These are phyloP conservation scores for Leccinum subfulvum DNA, from an alignment of 1,284 basidiomycete species.

Conservation along the genomic window DNA sequence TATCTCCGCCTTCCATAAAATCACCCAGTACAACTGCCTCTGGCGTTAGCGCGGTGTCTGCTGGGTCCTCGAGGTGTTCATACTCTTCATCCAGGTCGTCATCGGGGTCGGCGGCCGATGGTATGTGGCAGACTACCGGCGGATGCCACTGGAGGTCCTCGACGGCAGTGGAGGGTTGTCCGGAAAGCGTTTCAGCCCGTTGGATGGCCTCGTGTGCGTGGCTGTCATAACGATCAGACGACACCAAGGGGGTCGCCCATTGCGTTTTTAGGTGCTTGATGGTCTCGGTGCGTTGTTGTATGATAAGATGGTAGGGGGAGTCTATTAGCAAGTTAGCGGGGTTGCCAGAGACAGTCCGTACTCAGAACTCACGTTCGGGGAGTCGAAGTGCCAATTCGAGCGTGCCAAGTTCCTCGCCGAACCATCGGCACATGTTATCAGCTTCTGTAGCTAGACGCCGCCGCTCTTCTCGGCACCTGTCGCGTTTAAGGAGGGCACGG, in stretches of 20 bases:
- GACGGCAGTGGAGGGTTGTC: neutral
- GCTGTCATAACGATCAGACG: neutral
- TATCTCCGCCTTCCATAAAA: neutral
- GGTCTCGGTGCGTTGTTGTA: neutral
- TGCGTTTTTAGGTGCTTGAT: neutral
- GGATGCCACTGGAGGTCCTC: neutral
- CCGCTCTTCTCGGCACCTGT: neutral
- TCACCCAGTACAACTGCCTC: neutral
- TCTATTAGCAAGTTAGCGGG: neutral
- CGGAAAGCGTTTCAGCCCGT: neutral
- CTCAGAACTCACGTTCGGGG: neutral
- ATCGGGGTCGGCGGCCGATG: too few relatives aligned
- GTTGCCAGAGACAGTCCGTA: neutral
- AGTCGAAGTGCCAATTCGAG: neutral
- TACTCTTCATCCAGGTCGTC: neutral
- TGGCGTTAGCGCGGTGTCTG: neutral
- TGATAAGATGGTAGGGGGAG: neutral
- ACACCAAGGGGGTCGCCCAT: neutral
- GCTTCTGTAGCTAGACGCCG: neutral
- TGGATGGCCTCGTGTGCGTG: neutral
- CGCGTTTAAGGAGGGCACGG: neutral
- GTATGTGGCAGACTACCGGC: neutral
- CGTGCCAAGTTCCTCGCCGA: neutral
- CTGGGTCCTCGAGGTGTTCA: neutral
- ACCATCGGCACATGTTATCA: neutral